Conservation (phyloP, 169 alveolate genomes). For the Plasmodium knowlesi region DNA sequence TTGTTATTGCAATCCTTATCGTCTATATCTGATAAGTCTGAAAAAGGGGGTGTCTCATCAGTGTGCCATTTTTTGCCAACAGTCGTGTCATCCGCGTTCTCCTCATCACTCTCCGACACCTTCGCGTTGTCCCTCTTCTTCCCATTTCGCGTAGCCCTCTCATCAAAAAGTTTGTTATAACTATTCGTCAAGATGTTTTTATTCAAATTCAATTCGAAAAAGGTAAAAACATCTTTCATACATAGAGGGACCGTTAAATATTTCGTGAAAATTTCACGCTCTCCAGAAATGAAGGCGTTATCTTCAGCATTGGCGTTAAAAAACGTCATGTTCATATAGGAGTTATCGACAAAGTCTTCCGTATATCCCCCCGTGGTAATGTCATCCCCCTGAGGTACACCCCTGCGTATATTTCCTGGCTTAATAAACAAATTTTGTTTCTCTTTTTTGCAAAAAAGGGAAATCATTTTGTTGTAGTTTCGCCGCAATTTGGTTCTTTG, state of each 20-base stretch:
- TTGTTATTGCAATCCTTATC: background rate
- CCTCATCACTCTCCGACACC: background rate
- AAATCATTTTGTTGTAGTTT: constrained; percentile 31
- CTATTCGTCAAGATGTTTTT: constrained; percentile 41
- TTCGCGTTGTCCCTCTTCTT: background rate
- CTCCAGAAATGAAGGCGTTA: constrained; percentile 45
- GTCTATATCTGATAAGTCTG: constrained; percentile 1
- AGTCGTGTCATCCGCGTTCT: background rate
- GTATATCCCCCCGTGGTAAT: background rate
- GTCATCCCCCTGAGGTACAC: background rate
- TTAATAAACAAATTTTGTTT: constrained; percentile 21
- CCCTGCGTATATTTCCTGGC: constrained; percentile 8
- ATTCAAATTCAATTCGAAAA: constrained; percentile 60
- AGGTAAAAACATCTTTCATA: constrained; percentile 73
- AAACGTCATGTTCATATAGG: constrained; percentile 44
- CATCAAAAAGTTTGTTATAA: constrained; percentile 33
- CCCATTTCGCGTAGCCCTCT: background rate
- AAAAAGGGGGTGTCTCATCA: background rate
- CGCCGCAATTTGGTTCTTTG: background rate
- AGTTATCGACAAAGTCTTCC: constrained; percentile 46
- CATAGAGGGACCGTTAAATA: constrained; percentile 59
- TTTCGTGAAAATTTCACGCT: constrained; percentile 50
- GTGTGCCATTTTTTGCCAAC: background rate
- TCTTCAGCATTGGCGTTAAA: constrained; percentile 41
- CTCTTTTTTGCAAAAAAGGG: constrained; percentile 24